Conservation (phyloP, 257 asterid species). For the Datura wrightii region DNA sequence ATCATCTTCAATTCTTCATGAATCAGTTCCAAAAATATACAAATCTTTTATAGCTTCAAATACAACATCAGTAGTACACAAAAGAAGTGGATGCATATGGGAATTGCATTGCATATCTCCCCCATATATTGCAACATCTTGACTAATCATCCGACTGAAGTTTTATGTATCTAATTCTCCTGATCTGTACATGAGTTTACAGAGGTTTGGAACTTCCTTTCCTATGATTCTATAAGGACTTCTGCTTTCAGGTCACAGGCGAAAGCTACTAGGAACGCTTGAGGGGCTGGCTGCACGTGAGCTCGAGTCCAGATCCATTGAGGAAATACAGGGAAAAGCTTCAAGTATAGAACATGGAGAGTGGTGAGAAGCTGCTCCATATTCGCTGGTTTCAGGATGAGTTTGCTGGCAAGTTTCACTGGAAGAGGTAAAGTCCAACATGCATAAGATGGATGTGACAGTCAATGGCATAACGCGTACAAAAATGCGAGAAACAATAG, state of each 20-base stretch:
- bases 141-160: constrained; percentile 9
- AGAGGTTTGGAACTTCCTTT: constrained; percentile 45
- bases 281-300: constrained; percentile 45
- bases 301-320: constrained; percentile 48
- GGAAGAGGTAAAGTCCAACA: constrained; percentile 27
- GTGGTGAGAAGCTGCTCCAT: constrained; percentile 42
- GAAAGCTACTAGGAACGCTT: constrained; percentile 36
- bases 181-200: constrained; percentile 18
- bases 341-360: constrained; percentile 71
- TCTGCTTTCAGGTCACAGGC: constrained; percentile 38
- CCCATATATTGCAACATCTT: neutral
- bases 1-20: constrained; percentile 3
- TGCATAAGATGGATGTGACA: neutral
- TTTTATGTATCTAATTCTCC: constrained; percentile 2
- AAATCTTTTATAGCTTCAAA: neutral
- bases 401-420: constrained; percentile 55
- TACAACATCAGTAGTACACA: neutral
- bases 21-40: neutral
- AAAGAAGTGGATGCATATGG: neutral
- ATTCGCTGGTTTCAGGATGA: constrained; percentile 44
- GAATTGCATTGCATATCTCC: neutral
- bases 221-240: constrained; percentile 33
- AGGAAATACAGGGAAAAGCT: constrained; percentile 45
- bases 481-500: neutral
- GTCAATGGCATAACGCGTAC: neutral